phyloP scores from a whole-genome alignment of 163 green algal genomes.

The Scenedesmus sp. region DNA sequence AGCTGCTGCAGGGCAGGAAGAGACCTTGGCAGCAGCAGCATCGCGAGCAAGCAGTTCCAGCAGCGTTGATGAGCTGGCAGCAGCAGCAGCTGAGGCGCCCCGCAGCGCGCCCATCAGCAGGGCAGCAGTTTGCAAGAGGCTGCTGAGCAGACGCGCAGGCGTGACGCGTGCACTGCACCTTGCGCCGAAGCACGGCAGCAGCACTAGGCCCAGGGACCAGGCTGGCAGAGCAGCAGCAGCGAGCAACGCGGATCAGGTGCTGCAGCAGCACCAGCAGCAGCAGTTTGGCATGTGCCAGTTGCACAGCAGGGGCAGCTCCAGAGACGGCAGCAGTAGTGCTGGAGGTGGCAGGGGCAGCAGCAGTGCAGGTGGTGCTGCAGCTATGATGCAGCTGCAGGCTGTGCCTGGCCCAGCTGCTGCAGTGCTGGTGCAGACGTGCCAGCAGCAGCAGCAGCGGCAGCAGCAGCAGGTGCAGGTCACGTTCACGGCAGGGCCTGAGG shows the following conservation, averaged over 20 bases:
- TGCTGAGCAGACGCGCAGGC: not conserved
- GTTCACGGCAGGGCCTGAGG: constrained; percentile 24
- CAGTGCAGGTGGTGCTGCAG: not conserved
- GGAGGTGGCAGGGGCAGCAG: not conserved
- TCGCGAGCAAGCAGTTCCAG: not conserved
- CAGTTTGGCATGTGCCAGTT: not conserved
- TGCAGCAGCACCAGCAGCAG: constrained; percentile 5
- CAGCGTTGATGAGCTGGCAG: not conserved
- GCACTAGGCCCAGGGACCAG: not conserved
- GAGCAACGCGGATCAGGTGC: not conserved
- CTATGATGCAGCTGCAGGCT: not conserved
- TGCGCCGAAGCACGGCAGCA: not conserved
- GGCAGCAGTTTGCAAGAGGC: not conserved
- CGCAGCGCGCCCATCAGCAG: not conserved
- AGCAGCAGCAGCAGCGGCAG: not conserved
- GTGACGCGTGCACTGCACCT: not conserved
- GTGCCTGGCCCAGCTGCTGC: not conserved
- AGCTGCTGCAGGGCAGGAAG: not conserved
- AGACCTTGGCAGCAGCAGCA: not conserved
- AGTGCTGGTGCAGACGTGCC: not conserved
- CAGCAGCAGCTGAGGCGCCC: not conserved
- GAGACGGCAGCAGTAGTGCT: not conserved
- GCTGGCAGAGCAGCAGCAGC: not conserved
- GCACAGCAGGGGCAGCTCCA: not conserved
- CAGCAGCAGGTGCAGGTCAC: constrained; percentile 30